These are phyloP conservation scores for Mitragyna speciosa DNA, from an alignment of 257 asterid genomes.

Conservation along the genomic window DNA sequence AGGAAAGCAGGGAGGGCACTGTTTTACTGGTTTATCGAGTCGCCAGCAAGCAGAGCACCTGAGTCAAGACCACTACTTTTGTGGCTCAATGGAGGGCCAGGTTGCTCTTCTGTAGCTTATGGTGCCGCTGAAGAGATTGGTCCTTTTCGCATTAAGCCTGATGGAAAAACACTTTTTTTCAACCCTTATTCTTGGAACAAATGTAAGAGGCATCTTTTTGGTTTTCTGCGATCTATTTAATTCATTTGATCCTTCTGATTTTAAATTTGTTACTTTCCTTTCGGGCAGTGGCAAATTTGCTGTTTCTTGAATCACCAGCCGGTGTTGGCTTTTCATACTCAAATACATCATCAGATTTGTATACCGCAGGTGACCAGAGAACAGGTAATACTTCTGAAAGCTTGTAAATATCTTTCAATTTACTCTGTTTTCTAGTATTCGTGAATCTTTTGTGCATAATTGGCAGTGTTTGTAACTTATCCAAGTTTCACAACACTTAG, in stretches of 20 bases:
- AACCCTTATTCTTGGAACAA: slow-evolving; percentile 93
- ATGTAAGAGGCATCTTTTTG: slow-evolving; percentile 46
- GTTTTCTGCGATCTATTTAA: background rate
- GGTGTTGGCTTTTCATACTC: slow-evolving; percentile 98
- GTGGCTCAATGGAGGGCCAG: slow-evolving; percentile 99
- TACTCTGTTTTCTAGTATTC: background rate
- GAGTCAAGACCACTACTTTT: slow-evolving; percentile 78
- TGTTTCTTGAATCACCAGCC: slow-evolving; percentile 94
- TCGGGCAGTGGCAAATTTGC: slow-evolving; percentile 89
- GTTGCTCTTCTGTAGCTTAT: slow-evolving; percentile 95
- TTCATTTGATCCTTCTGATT: background rate
- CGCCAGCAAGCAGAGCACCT: slow-evolving; percentile 56
- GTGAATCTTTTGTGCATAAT: slow-evolving; percentile 6
- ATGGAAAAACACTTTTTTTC: slow-evolving; percentile 76
- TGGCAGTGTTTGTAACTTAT: slow-evolving; percentile 5
- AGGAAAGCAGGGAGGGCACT: slow-evolving; percentile 74
- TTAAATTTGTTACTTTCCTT: slow-evolving; percentile 21
- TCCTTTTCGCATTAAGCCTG: slow-evolving; percentile 80
- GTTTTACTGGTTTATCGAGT: slow-evolving; percentile 90
- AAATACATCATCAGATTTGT: slow-evolving; percentile 82
- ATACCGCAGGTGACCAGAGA: slow-evolving; percentile 73
- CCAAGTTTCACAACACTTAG: slow-evolving; percentile 2
- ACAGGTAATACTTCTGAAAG: slow-evolving; percentile 56
- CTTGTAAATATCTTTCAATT: slow-evolving; percentile 14
- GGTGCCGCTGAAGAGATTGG: slow-evolving; percentile 97